Base-by-base conservation (phyloP, 805 yeast species). In the Debaryomyces tyrocola region DNA sequence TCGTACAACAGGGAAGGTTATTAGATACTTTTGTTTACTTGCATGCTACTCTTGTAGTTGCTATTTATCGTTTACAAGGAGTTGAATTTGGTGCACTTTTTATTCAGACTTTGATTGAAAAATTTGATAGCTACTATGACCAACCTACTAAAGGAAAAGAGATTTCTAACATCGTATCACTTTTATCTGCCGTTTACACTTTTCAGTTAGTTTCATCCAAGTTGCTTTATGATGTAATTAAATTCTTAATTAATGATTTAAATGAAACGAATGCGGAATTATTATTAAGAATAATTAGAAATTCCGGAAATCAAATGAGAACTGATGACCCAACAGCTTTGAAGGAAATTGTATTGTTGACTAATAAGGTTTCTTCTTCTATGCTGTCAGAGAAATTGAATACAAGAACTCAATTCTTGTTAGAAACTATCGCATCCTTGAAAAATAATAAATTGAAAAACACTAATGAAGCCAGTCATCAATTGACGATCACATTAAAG, bases 61-160 rank as follows among this genome's bases (percentile, higher is more conserved):
- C 96, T 0, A 63, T 94, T 20, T 90, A 87, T 67, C 77, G 87
- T 49, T 58, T 83, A 17, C 87, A 87, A 54, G 98, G 99, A 17
- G 80, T 84, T 33, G 96, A 90, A 51, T 86, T 90, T 63, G 97
- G 96, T 49, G 99, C 97, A 0, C 79, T 73, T 54, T 85, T 90
- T 48, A 74, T 90, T 29, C 99, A 94, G 60, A 74, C 80, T 0
- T 60, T 87, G 45, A 87, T 91, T n/a, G 96, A 88, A 50, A 75
- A 73, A 46, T 82, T 87, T 55, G 83, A 85, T 33, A 56, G 57
- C 3, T 62, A 57, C 44, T 70, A 75, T 35, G 59, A 66, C 4
- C 64, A 64, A 4, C 45, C 58, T 2, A 37, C 49, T 2, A 62
- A 62, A 24, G 63, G 69, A 0, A 77, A 74, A 43, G 82, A 80